Conservation (phyloP, 2,329 filamentous ascomycete genomes). For the Elsinoe australis region DNA sequence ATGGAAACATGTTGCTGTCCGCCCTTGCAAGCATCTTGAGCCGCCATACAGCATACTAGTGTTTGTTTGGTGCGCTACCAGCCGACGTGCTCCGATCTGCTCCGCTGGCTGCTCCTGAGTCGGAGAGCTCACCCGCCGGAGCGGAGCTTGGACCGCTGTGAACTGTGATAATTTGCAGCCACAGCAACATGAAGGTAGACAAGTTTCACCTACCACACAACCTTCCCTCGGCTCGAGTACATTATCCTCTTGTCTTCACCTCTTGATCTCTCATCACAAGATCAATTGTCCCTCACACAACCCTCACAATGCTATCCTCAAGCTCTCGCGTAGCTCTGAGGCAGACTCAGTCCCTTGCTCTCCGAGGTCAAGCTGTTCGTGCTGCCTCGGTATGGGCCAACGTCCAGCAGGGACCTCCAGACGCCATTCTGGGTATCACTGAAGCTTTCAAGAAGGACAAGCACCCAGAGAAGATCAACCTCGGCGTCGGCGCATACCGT, state of each 20-base stretch:
- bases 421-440: slow-evolving; percentile 81
- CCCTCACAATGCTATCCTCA: slow-evolving; percentile 33
- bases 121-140: not conserved
- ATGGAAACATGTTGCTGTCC: too few species aligned
- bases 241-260: too few species aligned
- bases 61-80: not conserved
- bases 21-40: too few species aligned
- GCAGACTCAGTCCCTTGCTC: slow-evolving; percentile 19
- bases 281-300: not conserved
- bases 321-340: slow-evolving; percentile 19
- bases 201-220: not conserved
- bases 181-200: not conserved
- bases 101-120: not conserved
- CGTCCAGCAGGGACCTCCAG: slow-evolving; percentile 88
- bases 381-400: slow-evolving; percentile 81
- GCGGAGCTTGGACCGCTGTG: slow-evolving; percentile 1
- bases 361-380: slow-evolving; percentile 38
- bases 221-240: too few species aligned
- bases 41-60: not conserved
- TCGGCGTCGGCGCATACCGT: slow-evolving; percentile 71
- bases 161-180: slow-evolving; percentile 1
- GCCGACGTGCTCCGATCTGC: not conserved
- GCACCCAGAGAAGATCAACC: slow-evolving; percentile 94
- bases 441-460: slow-evolving; percentile 98
- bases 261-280: too few species aligned